These are phyloP conservation scores for Plantago coronopus DNA, from an alignment of 305 asterid species.

Conservation along the genomic window DNA sequence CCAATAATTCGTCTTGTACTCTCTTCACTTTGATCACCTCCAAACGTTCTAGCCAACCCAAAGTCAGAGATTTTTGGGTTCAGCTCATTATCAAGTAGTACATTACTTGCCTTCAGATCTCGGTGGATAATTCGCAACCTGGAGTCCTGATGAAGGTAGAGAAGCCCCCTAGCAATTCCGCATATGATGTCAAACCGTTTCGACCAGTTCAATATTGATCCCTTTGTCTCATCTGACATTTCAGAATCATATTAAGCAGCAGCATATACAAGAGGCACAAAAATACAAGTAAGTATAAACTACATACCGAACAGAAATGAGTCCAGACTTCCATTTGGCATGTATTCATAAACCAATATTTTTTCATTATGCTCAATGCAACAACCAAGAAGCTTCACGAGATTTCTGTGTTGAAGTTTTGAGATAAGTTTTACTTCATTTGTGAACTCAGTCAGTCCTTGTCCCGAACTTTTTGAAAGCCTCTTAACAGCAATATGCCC, in stretches of 20 bases:
- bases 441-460: background rate
- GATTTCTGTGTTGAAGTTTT: conserved; percentile 8
- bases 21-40: conserved; percentile 30
- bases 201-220: conserved; percentile 29
- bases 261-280: background rate
- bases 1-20: conserved; percentile 38
- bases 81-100: conserved; percentile 32
- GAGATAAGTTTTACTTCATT: conserved; percentile 9
- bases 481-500: conserved; percentile 8
- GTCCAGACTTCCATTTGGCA: conserved; percentile 9
- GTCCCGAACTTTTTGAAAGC: conserved; percentile 9
- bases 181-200: conserved; percentile 30
- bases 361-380: conserved; percentile 2
- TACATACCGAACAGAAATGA: conserved; percentile 2
- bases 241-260: background rate
- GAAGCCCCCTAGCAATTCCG: conserved; percentile 41
- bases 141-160: conserved; percentile 50
- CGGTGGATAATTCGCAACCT: conserved; percentile 35
- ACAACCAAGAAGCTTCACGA: conserved; percentile 7
- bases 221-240: conserved; percentile 28
- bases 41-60: conserved; percentile 38
- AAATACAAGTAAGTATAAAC: background rate
- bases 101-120: conserved; percentile 38
- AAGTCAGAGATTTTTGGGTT: conserved; percentile 44
- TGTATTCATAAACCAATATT: conserved; percentile 6